Conservation (phyloP, 805 yeast genomes). For the Suhomyces faveliae region DNA sequence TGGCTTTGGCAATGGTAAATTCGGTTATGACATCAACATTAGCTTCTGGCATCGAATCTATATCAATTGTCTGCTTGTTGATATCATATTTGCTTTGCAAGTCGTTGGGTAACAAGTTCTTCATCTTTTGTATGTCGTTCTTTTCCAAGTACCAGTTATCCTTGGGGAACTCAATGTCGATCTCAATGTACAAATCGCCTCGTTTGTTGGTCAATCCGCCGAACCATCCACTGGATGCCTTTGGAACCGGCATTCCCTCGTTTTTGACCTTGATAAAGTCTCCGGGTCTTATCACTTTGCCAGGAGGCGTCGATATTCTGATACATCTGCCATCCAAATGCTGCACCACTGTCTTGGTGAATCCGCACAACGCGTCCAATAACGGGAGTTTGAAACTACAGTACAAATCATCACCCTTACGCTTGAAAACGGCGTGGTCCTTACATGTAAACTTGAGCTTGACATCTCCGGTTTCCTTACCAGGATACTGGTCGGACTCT, state of each 20-base stretch:
- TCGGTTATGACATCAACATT: slow-evolving; percentile 39
- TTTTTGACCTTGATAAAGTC: slow-evolving; percentile 59
- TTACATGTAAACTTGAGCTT: slow-evolving; percentile 57
- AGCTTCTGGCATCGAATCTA: slow-evolving; percentile 32
- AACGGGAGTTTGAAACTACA: slow-evolving; percentile 61
- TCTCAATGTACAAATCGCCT: slow-evolving; percentile 71
- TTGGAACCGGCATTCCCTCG: slow-evolving; percentile 81
- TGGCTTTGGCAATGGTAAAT: slow-evolving; percentile 25
- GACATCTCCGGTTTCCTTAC: slow-evolving; percentile 75
- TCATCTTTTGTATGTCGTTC: slow-evolving; percentile 56
- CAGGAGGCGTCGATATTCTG: slow-evolving; percentile 62
- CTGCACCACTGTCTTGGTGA: slow-evolving; percentile 58
- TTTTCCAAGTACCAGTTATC: slow-evolving; percentile 83
- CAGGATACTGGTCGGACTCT: slow-evolving; percentile 77
- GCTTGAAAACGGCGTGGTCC: slow-evolving; percentile 47
- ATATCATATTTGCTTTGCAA: slow-evolving; percentile 23
- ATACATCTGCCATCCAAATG: slow-evolving; percentile 81
- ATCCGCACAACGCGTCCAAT: slow-evolving; percentile 84
- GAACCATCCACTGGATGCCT: slow-evolving; percentile 28
- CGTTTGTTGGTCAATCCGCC: slow-evolving; percentile 22
- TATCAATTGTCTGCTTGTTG: slow-evolving; percentile 22
- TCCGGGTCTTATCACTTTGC: slow-evolving; percentile 79
- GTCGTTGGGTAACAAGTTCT: slow-evolving; percentile 52
- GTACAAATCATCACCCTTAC: slow-evolving; percentile 65
- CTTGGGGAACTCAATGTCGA: slow-evolving; percentile 77